A percentile compares a stretch with the other conserved stretches of the same genome.
Evolutionary conservation across 805 yeast genomes (phyloP).

Genomic region (Zygosaccharomyces bisporus): DNA sequence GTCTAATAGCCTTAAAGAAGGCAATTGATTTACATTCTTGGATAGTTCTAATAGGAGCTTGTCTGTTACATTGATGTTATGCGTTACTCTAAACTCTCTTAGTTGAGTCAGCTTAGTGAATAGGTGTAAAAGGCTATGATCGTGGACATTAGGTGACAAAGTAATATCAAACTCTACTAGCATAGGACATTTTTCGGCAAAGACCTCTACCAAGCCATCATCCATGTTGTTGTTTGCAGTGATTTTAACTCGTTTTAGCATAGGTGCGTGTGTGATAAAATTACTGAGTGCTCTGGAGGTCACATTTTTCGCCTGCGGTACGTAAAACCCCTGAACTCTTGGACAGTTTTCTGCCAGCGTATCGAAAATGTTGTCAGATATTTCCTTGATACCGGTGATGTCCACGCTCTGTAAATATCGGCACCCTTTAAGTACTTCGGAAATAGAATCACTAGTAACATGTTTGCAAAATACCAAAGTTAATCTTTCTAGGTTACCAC

Average conservation of each 20-base stretch:
- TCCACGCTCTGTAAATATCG: conserved; percentile 78
- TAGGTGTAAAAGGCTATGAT: conserved; percentile 53
- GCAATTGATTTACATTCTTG: conserved; percentile 39
- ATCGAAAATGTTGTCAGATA: conserved; percentile 64
- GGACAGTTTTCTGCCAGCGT: conserved; percentile 69
- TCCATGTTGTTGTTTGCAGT: conserved; percentile 65
- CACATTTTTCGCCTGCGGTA: conserved; percentile 76
- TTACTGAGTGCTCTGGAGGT: conserved; percentile 58
- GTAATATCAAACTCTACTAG: conserved; percentile 89
- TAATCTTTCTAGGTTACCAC: conserved; percentile 76
- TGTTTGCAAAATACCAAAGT: conserved; percentile 77
- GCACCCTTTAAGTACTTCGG: conserved; percentile 60
- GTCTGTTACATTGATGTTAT: conserved; percentile 66
- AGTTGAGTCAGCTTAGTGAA: conserved; percentile 64
- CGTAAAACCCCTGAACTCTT: conserved; percentile 83
- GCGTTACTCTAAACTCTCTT: conserved; percentile 80
- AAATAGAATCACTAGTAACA: conserved; percentile 57
- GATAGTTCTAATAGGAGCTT: conserved; percentile 45
- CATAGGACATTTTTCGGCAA: conserved; percentile 69
- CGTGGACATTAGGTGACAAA: conserved; percentile 70
- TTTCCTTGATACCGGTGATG: conserved; percentile 68
- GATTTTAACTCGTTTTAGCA: conserved; percentile 77
- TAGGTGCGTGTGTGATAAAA: conserved; percentile 60
- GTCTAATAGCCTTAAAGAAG: conserved; percentile 74
- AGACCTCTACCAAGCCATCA: conserved; percentile 55